Base-by-base conservation (phyloP, 257 asterid genomes). In the Gardenia jasminoides region DNA sequence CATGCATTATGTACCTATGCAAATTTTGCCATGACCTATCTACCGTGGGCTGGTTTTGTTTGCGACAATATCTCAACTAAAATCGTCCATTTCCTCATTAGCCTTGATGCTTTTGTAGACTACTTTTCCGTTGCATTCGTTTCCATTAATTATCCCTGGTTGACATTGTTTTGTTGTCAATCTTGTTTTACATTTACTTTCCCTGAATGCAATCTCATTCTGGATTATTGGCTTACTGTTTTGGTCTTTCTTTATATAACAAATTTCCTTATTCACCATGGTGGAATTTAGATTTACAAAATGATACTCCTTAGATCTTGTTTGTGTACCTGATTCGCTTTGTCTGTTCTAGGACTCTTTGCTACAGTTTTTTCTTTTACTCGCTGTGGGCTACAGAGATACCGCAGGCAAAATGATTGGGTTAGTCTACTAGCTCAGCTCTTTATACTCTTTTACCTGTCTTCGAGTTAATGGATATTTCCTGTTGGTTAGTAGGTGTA, bases 351-450 rank as follows among this genome's bases (percentile, higher is more conserved):
- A 94, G 99, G 95, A 81, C 76, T 94, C 16, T 91, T 94, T 84
- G 97, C 93, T 75, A 97, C 96, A 54, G 80, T 90, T 41, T 93
- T 93, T 87, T 88, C 95, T 76, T 90, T 91, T 76, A 72, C 98
- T 65, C 87, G 88, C 39, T 93, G 99, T 86, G 96, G 94, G 79
- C 54, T 93, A 61, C 95, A 93, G 87, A 88, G 92, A 74, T 93
- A 94, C 79, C 90, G 97, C 75, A 83, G 83, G 87, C 84, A 76
- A 87, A 87, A 89, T 74, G 99, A 94, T 87, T 90, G 96, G 99
- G 99, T 94, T 76, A 89, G 98, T 90, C 73, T 72, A 79, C 72
- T 26, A 56, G 22, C 48, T 33, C 41, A 30, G 24, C 7, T 62
- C 58, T 72, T 62, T 33, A n/a, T 41, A 17, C 59, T 78, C 76